Percentiles rank a stretch among this genome's conserved stretches.
phyloP scores from a whole-genome alignment of 257 asterid species.

The Primulina tabacum region DNA sequence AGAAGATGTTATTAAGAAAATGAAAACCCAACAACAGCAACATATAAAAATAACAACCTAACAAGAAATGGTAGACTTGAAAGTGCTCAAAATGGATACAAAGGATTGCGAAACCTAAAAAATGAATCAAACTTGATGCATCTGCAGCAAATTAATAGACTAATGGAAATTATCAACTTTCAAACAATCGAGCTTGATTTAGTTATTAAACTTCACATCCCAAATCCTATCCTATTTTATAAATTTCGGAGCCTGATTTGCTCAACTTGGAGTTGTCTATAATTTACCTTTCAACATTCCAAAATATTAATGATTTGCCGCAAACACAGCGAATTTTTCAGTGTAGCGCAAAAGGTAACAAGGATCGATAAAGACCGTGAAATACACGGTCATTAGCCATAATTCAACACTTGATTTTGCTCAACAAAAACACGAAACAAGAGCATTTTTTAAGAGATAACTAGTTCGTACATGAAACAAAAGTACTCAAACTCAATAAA shows the following conservation, averaged over 20 bases:
- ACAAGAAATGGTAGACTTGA: neutral
- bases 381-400: neutral
- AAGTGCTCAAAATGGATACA: neutral
- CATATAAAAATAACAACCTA: neutral
- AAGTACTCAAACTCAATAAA: neutral
- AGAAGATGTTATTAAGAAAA: neutral
- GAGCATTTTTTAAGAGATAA: conserved; percentile 8
- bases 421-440: neutral
- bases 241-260: neutral
- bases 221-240: neutral
- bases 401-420: neutral
- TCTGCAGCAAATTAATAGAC: neutral
- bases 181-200: no score
- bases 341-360: no score
- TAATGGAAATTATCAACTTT: no score
- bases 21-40: neutral
- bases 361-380: neutral
- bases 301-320: neutral
- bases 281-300: neutral
- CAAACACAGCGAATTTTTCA: neutral
- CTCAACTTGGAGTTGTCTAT: neutral
- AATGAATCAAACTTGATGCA: neutral
- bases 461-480: neutral
- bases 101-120: neutral
- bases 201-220: no score